Base-by-base conservation (phyloP, 2,329 filamentous ascomycete genomes). In the Diplocarpon mali region DNA sequence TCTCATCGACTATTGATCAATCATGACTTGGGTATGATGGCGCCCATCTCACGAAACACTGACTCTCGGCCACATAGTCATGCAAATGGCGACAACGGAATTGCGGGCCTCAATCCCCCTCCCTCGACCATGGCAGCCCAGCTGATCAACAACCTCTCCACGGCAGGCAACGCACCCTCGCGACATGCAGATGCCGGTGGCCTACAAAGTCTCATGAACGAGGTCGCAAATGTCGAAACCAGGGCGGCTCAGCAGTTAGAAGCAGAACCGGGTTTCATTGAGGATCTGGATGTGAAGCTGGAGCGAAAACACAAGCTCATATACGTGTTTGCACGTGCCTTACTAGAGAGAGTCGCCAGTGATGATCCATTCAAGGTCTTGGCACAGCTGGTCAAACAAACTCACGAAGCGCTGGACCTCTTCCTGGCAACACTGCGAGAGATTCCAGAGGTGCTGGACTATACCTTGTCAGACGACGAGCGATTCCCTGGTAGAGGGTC, bases 81-180 rank as follows among this genome's bases (percentile, higher is more conserved):
- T 12, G 30, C 38, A n/a, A 49, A 52, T 50, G 52, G 51, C 17
- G 46, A 40, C 3, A 32, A 50, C 17, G 46, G 39, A 3, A 32
- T 42, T 32, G 47, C 39, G 30, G 44, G 24, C 12, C 51, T 53
- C 17, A 50, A 60, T 20, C 39, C 68, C 43, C 78, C 79, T 32
- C 83, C 87, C 11, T 95, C 89, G 13, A 93, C 88, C 9, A 73
- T 95, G 57, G 87, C 89, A 42, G 86, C 86, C 11, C 85, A 93
- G 63, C 79, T 95, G 46, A 86, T 92, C 52, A 81, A 85, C 60
- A 86, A 85, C 61, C 79, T 88, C 50, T 78, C 83, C 35, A 75
- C 82, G 16, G 75, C 76, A 40, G 74, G 41, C 73, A 71, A 50
- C 76, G 74, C 36, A 73, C 75, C 42, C 73, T 75, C 56, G 75